Base-by-base conservation (phyloP, 106 monocot genomes). In the Allium sativum region DNA sequence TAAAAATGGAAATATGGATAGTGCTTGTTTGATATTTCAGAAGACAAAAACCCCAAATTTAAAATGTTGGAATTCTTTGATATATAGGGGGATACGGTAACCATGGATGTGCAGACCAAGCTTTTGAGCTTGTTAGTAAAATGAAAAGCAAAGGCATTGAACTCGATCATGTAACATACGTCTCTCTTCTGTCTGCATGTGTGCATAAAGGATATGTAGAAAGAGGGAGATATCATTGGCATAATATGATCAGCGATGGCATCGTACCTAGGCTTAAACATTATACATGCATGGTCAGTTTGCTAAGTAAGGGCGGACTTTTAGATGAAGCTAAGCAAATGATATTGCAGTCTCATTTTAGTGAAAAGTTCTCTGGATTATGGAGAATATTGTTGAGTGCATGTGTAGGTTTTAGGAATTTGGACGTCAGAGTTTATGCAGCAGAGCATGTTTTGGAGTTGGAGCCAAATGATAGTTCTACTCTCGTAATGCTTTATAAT, bases 61-160 rank as follows among this genome's bases (percentile, higher is more conserved):
- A 58, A 87, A 84, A 53, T 90, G 90, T 65, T 95, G 90, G 95
- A 90, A 95, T 77, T 77, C 90, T 6, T 76, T 95, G 65, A 79
- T 95, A n/a, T n/a, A n/a, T n/a, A 47, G 81, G 84, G 21, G 95
- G 81, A 19, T 81, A 81, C 61, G 95, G 83, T 6, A 76, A 84
- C 48, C 79, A 87, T 76, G 90, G 90, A 19, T 46, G 79, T 66
- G 74, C 85, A 18, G 66, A 79, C 14, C 48, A 70, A 56, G 84
- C 87, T 48, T 90, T 95, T 58, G 58, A 70, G 41, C 67, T 95
- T 59, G 83, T 87, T 44, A 71, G 70, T 44, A 54, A 68, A 50
- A 90, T 95, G 90, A 52, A 69, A 45, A 53, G 31, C 12, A 54
- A 51, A 21, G 81, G 84, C 52, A 18, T 90, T 42, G 62, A 75